phyloP scores from a whole-genome alignment of 2,329 filamentous ascomycete genomes.

The Talaromyces sp. region DNA sequence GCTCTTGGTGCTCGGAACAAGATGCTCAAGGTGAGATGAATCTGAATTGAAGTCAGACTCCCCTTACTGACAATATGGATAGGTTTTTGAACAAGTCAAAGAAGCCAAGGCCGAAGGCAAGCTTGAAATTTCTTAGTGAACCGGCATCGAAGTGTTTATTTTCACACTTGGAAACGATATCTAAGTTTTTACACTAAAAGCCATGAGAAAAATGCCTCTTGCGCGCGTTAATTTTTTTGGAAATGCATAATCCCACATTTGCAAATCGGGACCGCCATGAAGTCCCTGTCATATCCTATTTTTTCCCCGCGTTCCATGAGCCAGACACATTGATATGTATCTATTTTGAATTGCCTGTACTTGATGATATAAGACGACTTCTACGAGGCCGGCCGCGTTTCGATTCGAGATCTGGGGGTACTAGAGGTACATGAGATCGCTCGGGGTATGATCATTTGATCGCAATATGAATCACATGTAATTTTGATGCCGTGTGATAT shows the following conservation, averaged over 20 bases:
- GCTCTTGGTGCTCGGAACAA: slow-evolving; percentile 91
- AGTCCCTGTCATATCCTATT: slow-evolving; percentile 10
- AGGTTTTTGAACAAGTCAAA: slow-evolving; percentile 93
- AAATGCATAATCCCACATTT: slow-evolving; percentile 10
- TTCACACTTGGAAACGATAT: slow-evolving; percentile 3
- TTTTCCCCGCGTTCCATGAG: slow-evolving; percentile 3
- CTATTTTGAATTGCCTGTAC: slow-evolving; percentile 9
- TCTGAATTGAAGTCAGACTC: neutral
- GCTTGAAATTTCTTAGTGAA: slow-evolving; percentile 40
- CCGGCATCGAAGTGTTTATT: slow-evolving; percentile 13
- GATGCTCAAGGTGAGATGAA: slow-evolving; percentile 76
- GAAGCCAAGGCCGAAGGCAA: slow-evolving; percentile 73
- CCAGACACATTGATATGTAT: slow-evolving; percentile 9
- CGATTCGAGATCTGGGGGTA: neutral
- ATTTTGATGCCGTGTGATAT: neutral
- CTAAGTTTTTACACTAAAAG: neutral
- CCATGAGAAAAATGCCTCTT: slow-evolving; percentile 1
- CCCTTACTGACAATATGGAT: slow-evolving; percentile 25
- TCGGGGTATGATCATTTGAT: neutral
- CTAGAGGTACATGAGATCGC: neutral
- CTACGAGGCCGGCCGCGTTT: neutral
- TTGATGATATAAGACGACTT: slow-evolving; percentile 9
- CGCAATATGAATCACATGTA: neutral
- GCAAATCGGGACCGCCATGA: slow-evolving; percentile 4
- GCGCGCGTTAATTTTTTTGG: slow-evolving; percentile 4